Evolutionary conservation across 495 filamentous ascomycete species (phyloP).

Genomic region (Patellaria atrata): DNA sequence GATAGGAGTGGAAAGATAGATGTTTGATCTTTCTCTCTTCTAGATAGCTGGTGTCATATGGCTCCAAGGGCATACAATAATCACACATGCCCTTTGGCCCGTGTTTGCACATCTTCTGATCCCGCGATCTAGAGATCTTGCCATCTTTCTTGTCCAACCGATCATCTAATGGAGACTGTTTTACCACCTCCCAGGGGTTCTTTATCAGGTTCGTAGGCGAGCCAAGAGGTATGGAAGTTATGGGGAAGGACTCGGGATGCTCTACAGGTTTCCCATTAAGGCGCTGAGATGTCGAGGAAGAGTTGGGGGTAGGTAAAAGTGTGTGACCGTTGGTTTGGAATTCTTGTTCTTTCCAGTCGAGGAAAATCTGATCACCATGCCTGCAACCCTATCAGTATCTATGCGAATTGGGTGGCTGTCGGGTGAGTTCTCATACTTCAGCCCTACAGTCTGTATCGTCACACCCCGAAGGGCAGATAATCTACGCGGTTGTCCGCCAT

Average conservation of each 20-base stretch:
- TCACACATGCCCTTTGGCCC: conserved; percentile 97
- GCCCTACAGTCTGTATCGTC: conserved; percentile 52
- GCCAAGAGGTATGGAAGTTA: conserved; percentile 39
- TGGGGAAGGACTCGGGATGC: conserved; percentile 49
- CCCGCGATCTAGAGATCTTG: conserved; percentile 67
- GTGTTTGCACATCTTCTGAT: conserved; percentile 85
- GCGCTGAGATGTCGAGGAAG: conserved; percentile 29
- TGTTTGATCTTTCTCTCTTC: conserved; percentile 97
- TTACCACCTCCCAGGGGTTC: conserved; percentile 86
- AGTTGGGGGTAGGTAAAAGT: conserved; percentile 26
- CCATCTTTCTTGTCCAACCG: conserved; percentile 77
- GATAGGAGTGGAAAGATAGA: conserved; percentile 85
- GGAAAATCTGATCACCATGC: conserved; percentile 80
- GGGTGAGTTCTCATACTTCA: conserved; percentile 39
- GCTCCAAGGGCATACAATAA: conserved; percentile 96
- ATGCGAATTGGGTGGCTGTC: conserved; percentile 1
- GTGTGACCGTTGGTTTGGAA: conserved; percentile 37
- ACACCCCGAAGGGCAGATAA: conserved; percentile 52
- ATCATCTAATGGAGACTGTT: conserved; percentile 77
- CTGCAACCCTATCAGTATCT: conserved; percentile 30
- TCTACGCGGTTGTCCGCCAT: conserved; percentile 55
- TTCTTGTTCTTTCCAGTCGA: conserved; percentile 53
- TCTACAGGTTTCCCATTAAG: conserved; percentile 69
- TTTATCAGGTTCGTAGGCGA: conserved; percentile 50
- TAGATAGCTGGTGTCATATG: conserved; percentile 76